These are phyloP conservation scores for Amanita muscaria DNA, from an alignment of 768 basidiomycete species.

Conservation along the genomic window DNA sequence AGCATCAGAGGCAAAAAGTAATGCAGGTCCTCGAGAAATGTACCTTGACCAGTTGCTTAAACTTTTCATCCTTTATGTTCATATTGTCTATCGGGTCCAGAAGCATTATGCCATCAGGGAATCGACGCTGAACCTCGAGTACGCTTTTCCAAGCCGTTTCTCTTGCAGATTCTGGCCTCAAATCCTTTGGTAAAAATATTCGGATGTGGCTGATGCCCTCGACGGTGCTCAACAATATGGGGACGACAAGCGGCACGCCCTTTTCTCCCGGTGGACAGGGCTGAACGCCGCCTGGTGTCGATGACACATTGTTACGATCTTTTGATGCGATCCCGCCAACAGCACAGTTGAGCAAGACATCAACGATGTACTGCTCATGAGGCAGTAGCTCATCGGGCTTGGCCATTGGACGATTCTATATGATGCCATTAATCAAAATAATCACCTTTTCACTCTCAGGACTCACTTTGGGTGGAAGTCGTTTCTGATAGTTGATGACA, in stretches of 20 bases:
- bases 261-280: constrained; percentile 69
- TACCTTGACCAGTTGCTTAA: constrained; percentile 74
- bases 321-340: constrained; percentile 52
- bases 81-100: constrained; percentile 92
- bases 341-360: constrained; percentile 81
- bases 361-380: constrained; percentile 88
- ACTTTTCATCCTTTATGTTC: constrained; percentile 93
- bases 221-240: constrained; percentile 79
- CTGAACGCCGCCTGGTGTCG: constrained; percentile 60
- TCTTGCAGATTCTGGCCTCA: constrained; percentile 65
- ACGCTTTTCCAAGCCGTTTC: constrained; percentile 89
- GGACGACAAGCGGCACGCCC: constrained; percentile 79
- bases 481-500: constrained; percentile 87
- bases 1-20: neutral
- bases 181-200: constrained; percentile 83
- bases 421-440: neutral
- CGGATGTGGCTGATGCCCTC: constrained; percentile 83
- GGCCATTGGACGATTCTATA: constrained; percentile 57
- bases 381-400: constrained; percentile 64
- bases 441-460: neutral
- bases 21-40: neutral
- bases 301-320: constrained; percentile 41
- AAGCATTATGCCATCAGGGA: constrained; percentile 78
- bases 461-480: constrained; percentile 62
- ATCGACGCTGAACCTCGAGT: constrained; percentile 82